Evolutionary conservation across 805 yeast species (phyloP).

Genomic region (Nematodospora valgi): DNA sequence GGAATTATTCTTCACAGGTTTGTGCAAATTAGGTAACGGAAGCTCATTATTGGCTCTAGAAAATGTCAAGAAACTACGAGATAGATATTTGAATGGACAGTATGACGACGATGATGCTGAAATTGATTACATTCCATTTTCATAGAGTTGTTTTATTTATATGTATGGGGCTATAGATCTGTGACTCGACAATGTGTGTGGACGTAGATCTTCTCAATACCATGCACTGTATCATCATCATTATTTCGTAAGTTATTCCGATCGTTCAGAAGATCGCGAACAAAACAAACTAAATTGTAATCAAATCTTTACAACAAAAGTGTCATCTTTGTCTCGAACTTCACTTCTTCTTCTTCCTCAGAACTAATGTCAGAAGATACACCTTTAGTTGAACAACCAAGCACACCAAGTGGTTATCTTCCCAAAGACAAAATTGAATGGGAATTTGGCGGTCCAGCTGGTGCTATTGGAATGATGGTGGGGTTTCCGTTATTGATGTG

Average conservation of each 20-base stretch:
- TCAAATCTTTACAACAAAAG: no score
- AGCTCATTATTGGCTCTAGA: slow-evolving; percentile 23
- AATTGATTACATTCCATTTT: slow-evolving; percentile 14
- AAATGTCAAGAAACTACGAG: slow-evolving; percentile 10
- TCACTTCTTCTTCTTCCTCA: no score
- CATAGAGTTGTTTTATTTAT: slow-evolving; percentile 7
- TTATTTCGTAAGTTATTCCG: no score
- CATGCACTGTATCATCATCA: no score
- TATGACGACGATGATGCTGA: slow-evolving; percentile 12
- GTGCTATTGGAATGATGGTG: slow-evolving; percentile 85
- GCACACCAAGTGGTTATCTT: slow-evolving; percentile 23
- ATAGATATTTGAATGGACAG: slow-evolving; percentile 3
- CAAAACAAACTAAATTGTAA: no score
- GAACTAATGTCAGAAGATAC: no score
- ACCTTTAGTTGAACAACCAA: background rate
- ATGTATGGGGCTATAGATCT: background rate
- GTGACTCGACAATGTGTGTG: background rate
- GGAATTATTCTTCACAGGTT: slow-evolving; percentile 28
- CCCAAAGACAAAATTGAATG: slow-evolving; percentile 57
- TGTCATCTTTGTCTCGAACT: no score
- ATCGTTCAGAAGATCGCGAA: no score
- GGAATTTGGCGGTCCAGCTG: slow-evolving; percentile 92
- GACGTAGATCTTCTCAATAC: no score
- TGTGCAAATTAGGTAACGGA: slow-evolving; percentile 32
- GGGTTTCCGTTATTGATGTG: slow-evolving; percentile 94